These are phyloP conservation scores for Heliocybe sulcata DNA, from an alignment of 1,284 basidiomycete genomes.

Conservation along the genomic window DNA sequence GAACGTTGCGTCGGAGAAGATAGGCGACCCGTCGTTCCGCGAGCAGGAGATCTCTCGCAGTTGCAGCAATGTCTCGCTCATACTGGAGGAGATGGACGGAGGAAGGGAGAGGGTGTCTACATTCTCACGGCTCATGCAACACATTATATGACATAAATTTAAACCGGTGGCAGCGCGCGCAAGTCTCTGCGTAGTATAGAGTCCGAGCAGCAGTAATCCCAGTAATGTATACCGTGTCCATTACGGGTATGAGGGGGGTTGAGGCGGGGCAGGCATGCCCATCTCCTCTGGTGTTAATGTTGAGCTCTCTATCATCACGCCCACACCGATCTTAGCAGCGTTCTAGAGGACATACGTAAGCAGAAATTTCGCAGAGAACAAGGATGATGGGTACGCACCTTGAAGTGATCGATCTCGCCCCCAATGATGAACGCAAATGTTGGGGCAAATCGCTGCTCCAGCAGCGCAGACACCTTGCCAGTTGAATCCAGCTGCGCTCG, in stretches of 20 bases:
- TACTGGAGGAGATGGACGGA: background rate
- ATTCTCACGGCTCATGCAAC: background rate
- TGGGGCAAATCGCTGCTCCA: conserved; percentile 95
- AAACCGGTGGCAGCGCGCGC: background rate
- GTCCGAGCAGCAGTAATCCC: conserved; percentile 9
- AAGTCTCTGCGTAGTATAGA: background rate
- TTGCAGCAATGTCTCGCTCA: background rate
- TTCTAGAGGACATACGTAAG: conserved; percentile 42
- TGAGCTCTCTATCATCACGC: conserved; percentile 91
- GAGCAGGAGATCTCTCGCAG: background rate
- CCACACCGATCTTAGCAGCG: conserved; percentile 89
- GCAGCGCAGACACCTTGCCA: conserved; percentile 90
- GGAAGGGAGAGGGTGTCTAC: background rate
- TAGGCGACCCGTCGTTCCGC: conserved; percentile 23
- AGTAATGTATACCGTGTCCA: background rate
- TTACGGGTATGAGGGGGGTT: conserved; percentile 15
- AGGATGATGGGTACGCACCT: conserved; percentile 43
- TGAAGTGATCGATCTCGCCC: conserved; percentile 98
- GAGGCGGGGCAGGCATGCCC: conserved; percentile 55
- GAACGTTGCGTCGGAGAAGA: conserved; percentile 56
- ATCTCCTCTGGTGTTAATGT: conserved; percentile 75
- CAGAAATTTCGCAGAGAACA: background rate
- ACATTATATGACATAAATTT: background rate
- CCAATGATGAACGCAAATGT: conserved; percentile 92
- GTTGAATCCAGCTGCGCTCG: conserved; percentile 88